These are phyloP conservation scores for Debaryomyces psychrophilus DNA, from an alignment of 1,139 yeast species.

Conservation along the genomic window DNA sequence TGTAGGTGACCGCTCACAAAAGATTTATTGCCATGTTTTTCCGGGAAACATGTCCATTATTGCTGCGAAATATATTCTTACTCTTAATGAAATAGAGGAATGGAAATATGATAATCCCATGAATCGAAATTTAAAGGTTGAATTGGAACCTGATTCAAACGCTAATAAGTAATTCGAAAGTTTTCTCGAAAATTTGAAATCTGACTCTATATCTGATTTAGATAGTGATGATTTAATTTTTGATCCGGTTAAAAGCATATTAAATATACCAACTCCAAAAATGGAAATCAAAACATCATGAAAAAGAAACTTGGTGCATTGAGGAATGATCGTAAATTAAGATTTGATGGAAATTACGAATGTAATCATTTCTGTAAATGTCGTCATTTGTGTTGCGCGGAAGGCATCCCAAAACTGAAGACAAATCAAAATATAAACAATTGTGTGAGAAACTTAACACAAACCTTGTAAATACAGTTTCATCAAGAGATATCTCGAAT, in stretches of 20 bases:
- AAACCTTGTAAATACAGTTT: no score
- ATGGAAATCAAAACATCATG: not conserved
- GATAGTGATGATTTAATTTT: not conserved
- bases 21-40: slow-evolving; percentile 27
- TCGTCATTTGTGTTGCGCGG: slow-evolving; percentile 48
- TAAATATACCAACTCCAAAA: not conserved
- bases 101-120: slow-evolving; percentile 10
- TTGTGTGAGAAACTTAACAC: not conserved
- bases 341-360: slow-evolving; percentile 30
- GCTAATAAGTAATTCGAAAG: not conserved
- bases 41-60: slow-evolving; percentile 45
- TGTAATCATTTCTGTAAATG: slow-evolving; percentile 48
- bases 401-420: slow-evolving; percentile 32
- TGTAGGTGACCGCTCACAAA: slow-evolving; percentile 19
- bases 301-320: not conserved
- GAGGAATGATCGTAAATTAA: slow-evolving; percentile 10
- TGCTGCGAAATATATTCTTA: slow-evolving; percentile 1
- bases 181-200: not conserved
- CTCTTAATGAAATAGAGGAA: slow-evolving; percentile 1
- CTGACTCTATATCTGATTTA: not conserved
- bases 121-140: not conserved
- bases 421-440: not conserved
- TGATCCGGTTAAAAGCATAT: not conserved
- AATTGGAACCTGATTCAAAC: not conserved
- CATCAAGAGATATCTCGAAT: no score